Percentiles rank a stretch among this genome's conserved stretches.
These are phyloP conservation scores for Grifola frondosa DNA, from an alignment of 1,284 basidiomycete species.

Conservation along the genomic window DNA sequence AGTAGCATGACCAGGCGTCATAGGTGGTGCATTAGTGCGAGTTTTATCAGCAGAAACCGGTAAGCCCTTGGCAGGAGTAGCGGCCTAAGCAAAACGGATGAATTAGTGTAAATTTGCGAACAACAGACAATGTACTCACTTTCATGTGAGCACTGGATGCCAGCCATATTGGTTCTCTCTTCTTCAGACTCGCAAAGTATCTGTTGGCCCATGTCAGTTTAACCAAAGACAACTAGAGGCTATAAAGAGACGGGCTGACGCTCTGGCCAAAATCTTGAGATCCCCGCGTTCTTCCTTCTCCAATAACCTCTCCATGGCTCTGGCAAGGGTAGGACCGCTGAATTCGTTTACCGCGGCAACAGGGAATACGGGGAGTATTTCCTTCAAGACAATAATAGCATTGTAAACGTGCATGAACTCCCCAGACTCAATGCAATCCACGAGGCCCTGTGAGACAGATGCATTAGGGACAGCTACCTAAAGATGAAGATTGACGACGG, in stretches of 20 bases:
- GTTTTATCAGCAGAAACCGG: slow-evolving; percentile 39
- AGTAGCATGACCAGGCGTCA: slow-evolving; percentile 9
- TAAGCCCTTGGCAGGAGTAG: slow-evolving; percentile 33
- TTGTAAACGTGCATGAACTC: slow-evolving; percentile 97
- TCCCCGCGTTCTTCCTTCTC: slow-evolving; percentile 79
- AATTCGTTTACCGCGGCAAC: slow-evolving; percentile 55
- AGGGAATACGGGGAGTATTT: slow-evolving; percentile 87
- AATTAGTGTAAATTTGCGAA: slow-evolving; percentile 5
- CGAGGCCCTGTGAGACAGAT: slow-evolving; percentile 48
- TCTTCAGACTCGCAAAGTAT: slow-evolving; percentile 71
- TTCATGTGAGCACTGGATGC: slow-evolving; percentile 31
- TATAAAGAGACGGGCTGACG: too few species aligned
- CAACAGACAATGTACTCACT: slow-evolving; percentile 15
- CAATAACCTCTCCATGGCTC: slow-evolving; percentile 66
- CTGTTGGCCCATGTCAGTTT: slow-evolving; percentile 33
- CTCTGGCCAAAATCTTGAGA: slow-evolving; percentile 76
- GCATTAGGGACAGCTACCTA: not conserved
- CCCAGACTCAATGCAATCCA: slow-evolving; percentile 65
- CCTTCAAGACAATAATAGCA: slow-evolving; percentile 85
- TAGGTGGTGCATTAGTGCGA: slow-evolving; percentile 36
- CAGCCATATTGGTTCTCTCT: slow-evolving; percentile 61
- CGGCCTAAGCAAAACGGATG: slow-evolving; percentile 33
- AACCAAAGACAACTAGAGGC: slow-evolving; percentile 2
- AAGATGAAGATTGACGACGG: not conserved
- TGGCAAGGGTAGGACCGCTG: slow-evolving; percentile 59